These are phyloP conservation scores for Bruguiera hainesii DNA, from an alignment of 441 rosid genomes.

Conservation along the genomic window DNA sequence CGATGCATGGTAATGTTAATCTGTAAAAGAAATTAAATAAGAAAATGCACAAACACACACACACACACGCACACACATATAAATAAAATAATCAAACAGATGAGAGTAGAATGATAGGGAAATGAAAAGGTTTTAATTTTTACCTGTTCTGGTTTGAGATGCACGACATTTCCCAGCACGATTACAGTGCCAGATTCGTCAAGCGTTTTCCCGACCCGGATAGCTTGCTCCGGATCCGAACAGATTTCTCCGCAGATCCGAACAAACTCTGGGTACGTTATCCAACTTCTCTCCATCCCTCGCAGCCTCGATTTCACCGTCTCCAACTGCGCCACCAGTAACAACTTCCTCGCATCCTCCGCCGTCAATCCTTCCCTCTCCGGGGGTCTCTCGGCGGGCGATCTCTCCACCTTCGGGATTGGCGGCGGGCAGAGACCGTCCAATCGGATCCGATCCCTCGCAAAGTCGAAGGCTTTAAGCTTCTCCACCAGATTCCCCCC, in stretches of 20 bases:
- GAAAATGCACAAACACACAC: background rate
- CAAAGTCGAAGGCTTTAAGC: conserved; percentile 44
- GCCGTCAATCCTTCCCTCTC: conserved; percentile 38
- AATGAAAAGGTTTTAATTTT: background rate
- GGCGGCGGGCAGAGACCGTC: conserved; percentile 45
- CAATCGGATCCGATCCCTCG: conserved; percentile 53
- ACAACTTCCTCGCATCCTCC: conserved; percentile 66
- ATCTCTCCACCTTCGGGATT: conserved; percentile 8
- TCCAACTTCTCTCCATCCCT: conserved; percentile 48
- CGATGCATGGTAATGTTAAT: conserved; percentile 27
- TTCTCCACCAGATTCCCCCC: conserved; percentile 50
- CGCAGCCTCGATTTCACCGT: conserved; percentile 61
- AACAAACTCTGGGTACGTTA: conserved; percentile 56
- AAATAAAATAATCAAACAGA: background rate
- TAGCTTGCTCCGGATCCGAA: conserved; percentile 59
- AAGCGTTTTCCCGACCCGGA: conserved; percentile 47
- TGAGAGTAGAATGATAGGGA: background rate
- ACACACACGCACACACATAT: background rate
- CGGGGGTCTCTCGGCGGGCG: conserved; percentile 18
- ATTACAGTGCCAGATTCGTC: conserved; percentile 83
- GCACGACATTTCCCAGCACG: conserved; percentile 62
- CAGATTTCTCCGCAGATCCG: conserved; percentile 55
- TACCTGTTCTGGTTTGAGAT: conserved; percentile 82
- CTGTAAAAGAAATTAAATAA: conserved; percentile 29
- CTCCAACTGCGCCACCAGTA: conserved; percentile 69